Conservation (phyloP, 805 yeast species). For the Pachysolen tannophilus region DNA sequence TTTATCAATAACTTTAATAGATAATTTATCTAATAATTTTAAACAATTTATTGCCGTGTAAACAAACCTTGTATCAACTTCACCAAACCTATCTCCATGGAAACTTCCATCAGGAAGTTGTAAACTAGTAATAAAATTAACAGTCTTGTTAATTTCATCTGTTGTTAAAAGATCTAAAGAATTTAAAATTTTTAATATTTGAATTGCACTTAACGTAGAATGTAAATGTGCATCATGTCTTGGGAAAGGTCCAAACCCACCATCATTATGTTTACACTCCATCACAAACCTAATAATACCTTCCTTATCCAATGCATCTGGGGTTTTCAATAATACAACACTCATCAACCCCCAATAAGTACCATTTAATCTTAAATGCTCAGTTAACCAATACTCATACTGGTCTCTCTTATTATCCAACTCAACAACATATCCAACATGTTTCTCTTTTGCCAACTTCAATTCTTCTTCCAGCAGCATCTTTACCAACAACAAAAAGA, state of each 20-base stretch:
- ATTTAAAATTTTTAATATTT: slow-evolving; percentile 63
- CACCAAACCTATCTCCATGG: slow-evolving; percentile 88
- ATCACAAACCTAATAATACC: slow-evolving; percentile 65
- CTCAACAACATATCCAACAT: slow-evolving; percentile 46
- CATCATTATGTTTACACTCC: slow-evolving; percentile 48
- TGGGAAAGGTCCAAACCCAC: slow-evolving; percentile 90
- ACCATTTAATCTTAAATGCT: slow-evolving; percentile 86
- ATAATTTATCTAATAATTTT: slow-evolving; percentile 58
- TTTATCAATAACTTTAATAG: slow-evolving; percentile 41
- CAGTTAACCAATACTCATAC: slow-evolving; percentile 80
- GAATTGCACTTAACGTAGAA: slow-evolving; percentile 81
- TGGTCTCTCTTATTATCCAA: slow-evolving; percentile 49
- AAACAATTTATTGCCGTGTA: slow-evolving; percentile 74
- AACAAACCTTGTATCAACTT: slow-evolving; percentile 85
- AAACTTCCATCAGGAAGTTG: slow-evolving; percentile 66
- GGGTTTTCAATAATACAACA: slow-evolving; percentile 47
- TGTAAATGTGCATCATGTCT: slow-evolving; percentile 83
- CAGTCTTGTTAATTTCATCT: slow-evolving; percentile 16
- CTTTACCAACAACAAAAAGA: neutral
- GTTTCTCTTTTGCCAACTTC: slow-evolving; percentile 33
- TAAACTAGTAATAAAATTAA: slow-evolving; percentile 30
- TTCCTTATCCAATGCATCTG: slow-evolving; percentile 47
- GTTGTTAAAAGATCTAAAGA: slow-evolving; percentile 36
- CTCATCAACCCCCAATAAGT: slow-evolving; percentile 94
- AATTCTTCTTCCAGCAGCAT: neutral